Evolutionary conservation across 306 rosid species (phyloP).

Genomic region (Cyamopsis tetragonoloba): DNA sequence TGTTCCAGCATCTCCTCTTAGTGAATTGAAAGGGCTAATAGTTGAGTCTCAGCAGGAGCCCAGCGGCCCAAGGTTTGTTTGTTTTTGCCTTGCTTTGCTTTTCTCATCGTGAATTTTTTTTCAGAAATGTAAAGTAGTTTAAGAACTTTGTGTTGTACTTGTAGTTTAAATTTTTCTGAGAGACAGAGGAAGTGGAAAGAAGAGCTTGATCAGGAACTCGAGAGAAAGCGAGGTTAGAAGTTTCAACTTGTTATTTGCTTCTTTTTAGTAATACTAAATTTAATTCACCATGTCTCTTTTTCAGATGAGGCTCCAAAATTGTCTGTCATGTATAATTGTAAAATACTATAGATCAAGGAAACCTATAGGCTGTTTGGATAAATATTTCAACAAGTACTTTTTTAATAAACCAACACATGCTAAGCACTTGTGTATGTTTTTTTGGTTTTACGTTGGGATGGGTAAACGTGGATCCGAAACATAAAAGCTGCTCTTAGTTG

Average conservation of each 20-base stretch:
- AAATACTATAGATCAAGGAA: not conserved
- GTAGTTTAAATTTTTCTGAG: slow-evolving; percentile 76
- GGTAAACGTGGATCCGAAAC: too few relatives aligned
- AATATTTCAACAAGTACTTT: too few relatives aligned
- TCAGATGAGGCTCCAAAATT: not conserved
- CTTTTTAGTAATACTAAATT: not conserved
- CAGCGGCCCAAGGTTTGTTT: slow-evolving; percentile 72
- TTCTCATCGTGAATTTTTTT: not conserved
- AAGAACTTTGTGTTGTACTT: slow-evolving; percentile 1
- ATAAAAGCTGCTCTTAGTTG: too few relatives aligned
- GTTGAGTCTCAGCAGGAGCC: slow-evolving; percentile 76
- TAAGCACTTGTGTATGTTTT: too few relatives aligned
- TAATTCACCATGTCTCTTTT: too few relatives aligned
- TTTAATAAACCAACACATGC: too few relatives aligned
- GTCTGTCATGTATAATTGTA: not conserved
- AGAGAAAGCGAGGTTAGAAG: slow-evolving; percentile 82
- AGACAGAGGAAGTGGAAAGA: slow-evolving; percentile 97
- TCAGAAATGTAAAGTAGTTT: slow-evolving; percentile 13
- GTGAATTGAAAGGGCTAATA: slow-evolving; percentile 51
- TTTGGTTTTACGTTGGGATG: too few relatives aligned
- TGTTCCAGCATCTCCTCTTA: slow-evolving; percentile 54
- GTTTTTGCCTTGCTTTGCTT: slow-evolving; percentile 25
- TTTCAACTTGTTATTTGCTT: not conserved
- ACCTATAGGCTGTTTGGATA: too few relatives aligned
- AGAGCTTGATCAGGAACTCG: slow-evolving; percentile 98